A percentile compares a stretch with the other conserved stretches of the same genome.
These are phyloP conservation scores for Closterium sp. DNA, from an alignment of 139 green algal genomes.

Conservation along the genomic window DNA sequence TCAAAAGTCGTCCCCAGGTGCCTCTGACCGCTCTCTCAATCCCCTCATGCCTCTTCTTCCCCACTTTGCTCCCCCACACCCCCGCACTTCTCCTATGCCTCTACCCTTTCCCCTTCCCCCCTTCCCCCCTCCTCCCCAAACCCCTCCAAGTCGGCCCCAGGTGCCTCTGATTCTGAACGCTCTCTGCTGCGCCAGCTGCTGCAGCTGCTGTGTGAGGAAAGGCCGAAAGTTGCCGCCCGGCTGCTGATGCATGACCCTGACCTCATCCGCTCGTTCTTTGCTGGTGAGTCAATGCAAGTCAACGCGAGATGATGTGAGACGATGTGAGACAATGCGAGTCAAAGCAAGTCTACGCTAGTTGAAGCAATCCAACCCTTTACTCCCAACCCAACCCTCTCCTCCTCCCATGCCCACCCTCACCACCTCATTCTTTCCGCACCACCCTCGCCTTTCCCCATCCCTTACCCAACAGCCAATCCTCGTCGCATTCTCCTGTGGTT, in stretches of 20 bases:
- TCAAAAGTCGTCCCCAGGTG: too few species aligned
- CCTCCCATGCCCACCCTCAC: too few species aligned
- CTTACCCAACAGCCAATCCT: not conserved
- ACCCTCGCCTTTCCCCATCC: not conserved
- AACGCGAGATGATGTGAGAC: not conserved
- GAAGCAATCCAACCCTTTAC: too few species aligned
- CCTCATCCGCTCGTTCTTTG: not conserved
- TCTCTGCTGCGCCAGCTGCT: constrained; percentile 5
- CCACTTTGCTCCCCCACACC: too few species aligned
- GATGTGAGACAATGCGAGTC: not conserved
- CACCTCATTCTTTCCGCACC: not conserved
- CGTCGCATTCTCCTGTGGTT: constrained; percentile 16
- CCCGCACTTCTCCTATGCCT: not conserved
- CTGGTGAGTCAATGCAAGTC: not conserved
- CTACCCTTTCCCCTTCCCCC: too few species aligned
- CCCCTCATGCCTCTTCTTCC: not conserved
- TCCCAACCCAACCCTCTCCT: too few species aligned
- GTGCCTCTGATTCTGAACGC: not conserved
- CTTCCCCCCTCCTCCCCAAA: too few species aligned
- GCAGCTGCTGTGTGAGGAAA: not conserved
- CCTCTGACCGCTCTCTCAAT: not conserved
- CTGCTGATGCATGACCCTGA: not conserved
- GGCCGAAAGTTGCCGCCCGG: not conserved
- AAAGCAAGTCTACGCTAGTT: not conserved
- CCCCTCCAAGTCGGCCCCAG: not conserved